Base-by-base conservation (phyloP, 805 yeast species). In the Metschnikowia kunwiensis region DNA sequence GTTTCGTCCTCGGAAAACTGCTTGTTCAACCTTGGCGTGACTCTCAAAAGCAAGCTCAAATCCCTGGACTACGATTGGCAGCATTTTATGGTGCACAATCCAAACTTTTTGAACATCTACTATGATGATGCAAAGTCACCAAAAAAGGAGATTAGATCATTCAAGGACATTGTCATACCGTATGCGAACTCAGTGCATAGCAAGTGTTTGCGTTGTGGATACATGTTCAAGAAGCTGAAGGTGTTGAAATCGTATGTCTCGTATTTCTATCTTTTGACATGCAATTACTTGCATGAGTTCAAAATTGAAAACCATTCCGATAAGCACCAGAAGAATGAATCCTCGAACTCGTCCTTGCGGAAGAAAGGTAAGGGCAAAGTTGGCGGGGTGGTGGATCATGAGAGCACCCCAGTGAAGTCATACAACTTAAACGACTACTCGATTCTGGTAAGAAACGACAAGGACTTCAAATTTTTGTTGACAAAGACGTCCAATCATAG, bases 241-340 rank as follows among this genome's bases (percentile, higher is more conserved):
- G 36, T 68, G n/a, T 48, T 68, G 42, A 67, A 68, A 47, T 64
- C 60, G 27, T 68, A 68, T 42, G 61, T 55, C 24, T 42, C 63
- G 6, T 53, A 47, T 49, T 66, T 60, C 44, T 68, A 64, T 38
- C 50, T 68, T 13, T 58, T 68, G 46, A 63, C 72, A 3, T 62
- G 70, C 44, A 68, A 66, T 46, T 68, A 63, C 43, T 49, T 68
- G 21, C 74, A 68, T 46, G 72, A 68, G 46, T 68, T 65, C 51
- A 59, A 57, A 38, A 49, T 63, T 18, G 72, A 65, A 13, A 34
- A 39, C 18, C 53, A 47, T 4, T 42, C 47, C 2, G 40, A 30
- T 12, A 34, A 43, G 20, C 38, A 32, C 10, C 20, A 41, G 16
- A 36, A 43, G 27, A 24, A 20, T 10, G 41, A 35, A 34, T 35